Evolutionary conservation across 768 basidiomycete species (phyloP).

Genomic region (Jaapia argillacea): DNA sequence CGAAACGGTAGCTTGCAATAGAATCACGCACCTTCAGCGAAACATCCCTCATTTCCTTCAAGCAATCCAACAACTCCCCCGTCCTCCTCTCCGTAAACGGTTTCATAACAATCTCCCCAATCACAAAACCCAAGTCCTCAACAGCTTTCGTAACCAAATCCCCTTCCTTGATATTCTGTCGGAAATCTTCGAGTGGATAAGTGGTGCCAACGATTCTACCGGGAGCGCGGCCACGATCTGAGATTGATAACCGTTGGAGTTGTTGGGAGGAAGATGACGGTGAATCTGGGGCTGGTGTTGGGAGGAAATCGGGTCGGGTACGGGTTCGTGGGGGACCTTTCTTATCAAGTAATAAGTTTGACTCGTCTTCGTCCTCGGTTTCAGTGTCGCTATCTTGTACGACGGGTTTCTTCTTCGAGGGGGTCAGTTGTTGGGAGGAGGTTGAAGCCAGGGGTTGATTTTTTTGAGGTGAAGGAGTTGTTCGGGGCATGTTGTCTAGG

Average conservation of each 20-base stretch:
- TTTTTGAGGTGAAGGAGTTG: conserved; percentile 11
- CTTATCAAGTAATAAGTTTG: conserved; percentile 14
- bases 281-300: conserved; percentile 45
- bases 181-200: conserved; percentile 70
- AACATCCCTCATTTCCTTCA: conserved; percentile 55
- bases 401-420: conserved; percentile 12
- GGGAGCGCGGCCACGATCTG: conserved; percentile 45
- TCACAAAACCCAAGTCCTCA: conserved; percentile 63
- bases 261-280: conserved; percentile 18
- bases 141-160: conserved; percentile 83
- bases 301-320: conserved; percentile 22
- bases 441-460: conserved; percentile 10
- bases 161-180: conserved; percentile 54
- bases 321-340: conserved; percentile 8
- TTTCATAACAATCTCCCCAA: conserved; percentile 55
- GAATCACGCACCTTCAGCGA: conserved; percentile 44
- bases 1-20: background rate
- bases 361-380: conserved; percentile 29
- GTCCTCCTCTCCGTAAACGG: conserved; percentile 65
- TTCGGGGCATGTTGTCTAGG: conserved; percentile 31
- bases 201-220: conserved; percentile 72
- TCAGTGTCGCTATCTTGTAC: conserved; percentile 50
- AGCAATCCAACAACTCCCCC: conserved; percentile 64
- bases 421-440: conserved; percentile 12
- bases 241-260: conserved; percentile 19